phyloP scores from a whole-genome alignment of 2,329 filamentous ascomycete genomes.

The Didymella exigua region DNA sequence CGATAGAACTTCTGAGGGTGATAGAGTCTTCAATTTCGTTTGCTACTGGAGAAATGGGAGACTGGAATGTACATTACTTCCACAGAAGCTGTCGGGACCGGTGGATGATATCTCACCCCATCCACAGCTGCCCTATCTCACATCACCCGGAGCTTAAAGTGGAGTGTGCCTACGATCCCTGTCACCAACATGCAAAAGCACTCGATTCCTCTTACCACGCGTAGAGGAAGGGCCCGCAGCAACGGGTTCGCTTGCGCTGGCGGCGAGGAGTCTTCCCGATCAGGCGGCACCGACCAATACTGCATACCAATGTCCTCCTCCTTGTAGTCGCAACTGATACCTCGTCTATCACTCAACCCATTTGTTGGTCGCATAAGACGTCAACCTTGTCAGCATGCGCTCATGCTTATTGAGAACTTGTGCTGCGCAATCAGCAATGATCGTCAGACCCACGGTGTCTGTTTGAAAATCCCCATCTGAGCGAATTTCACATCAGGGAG shows the following conservation, averaged over 20 bases:
- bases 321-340: constrained; percentile 3
- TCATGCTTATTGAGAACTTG: constrained; percentile 10
- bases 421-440: constrained; percentile 4
- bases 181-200: constrained; percentile 6
- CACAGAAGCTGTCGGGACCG: no score
- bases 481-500: not conserved
- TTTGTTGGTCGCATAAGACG: not conserved
- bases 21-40: no score
- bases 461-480: not conserved
- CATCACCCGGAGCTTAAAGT: no score
- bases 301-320: not conserved
- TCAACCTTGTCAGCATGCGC: not conserved
- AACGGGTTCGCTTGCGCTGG: constrained; percentile 15
- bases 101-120: no score
- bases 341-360: not conserved
- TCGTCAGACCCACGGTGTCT: not conserved
- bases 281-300: constrained; percentile 5
- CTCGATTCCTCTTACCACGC: not conserved
- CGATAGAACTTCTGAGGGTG: no score
- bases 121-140: no score
- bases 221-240: constrained; percentile 7
- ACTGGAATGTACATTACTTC: no score
- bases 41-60: no score
- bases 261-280: constrained; percentile 3
- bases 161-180: not conserved